phyloP scores from a whole-genome alignment of 2,329 filamentous ascomycete genomes.

The Tolypocladium tundrense region DNA sequence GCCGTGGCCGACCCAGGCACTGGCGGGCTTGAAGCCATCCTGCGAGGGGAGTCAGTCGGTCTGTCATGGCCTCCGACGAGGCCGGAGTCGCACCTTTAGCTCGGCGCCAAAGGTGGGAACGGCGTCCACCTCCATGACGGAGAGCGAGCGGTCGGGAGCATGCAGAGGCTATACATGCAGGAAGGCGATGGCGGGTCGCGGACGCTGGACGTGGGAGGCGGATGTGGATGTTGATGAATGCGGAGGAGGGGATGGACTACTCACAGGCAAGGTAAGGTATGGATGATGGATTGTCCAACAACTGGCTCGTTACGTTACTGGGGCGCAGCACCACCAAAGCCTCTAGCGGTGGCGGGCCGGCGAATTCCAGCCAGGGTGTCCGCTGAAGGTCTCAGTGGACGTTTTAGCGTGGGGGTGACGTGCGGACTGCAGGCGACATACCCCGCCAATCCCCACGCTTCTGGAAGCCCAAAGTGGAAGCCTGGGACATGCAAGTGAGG shows the following conservation, averaged over 20 bases:
- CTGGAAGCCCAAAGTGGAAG: neutral
- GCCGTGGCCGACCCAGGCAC: slow-evolving; percentile 79
- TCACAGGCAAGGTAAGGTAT: too few species aligned
- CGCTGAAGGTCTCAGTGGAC: neutral
- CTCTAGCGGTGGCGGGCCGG: neutral
- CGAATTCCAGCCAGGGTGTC: neutral
- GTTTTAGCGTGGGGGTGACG: neutral
- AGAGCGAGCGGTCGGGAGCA: slow-evolving; percentile 6
- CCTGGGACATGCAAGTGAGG: neutral
- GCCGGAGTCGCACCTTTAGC: slow-evolving; percentile 61
- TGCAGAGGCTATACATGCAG: slow-evolving; percentile 4
- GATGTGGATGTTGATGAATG: neutral
- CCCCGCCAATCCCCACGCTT: neutral
- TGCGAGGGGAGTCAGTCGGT: slow-evolving; percentile 23
- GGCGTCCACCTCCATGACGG: slow-evolving; percentile 68
- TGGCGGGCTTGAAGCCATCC: slow-evolving; percentile 96
- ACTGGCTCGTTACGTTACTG: neutral
- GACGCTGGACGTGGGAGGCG: neutral
- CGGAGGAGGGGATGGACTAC: neutral
- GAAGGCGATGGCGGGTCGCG: neutral
- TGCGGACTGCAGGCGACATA: neutral
- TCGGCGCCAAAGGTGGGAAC: slow-evolving; percentile 85
- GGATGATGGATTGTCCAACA: too few species aligned
- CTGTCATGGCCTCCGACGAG: neutral
- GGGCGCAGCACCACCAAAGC: neutral